These are phyloP conservation scores for Amylocystis lapponica DNA, from an alignment of 768 basidiomycete genomes.

Conservation along the genomic window DNA sequence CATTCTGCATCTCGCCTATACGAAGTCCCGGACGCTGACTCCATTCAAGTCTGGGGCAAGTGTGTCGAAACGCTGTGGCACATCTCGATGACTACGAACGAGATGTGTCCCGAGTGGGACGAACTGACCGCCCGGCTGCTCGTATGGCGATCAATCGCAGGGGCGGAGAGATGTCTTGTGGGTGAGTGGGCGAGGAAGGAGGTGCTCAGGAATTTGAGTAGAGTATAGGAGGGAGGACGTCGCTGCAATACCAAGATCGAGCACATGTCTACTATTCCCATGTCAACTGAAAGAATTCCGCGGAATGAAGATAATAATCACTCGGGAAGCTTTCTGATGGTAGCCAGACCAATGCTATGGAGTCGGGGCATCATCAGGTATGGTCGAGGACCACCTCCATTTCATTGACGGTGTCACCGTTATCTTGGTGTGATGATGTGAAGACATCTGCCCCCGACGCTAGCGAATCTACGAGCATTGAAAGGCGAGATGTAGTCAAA, in stretches of 20 bases:
- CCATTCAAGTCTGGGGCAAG: constrained; percentile 41
- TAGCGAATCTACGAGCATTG: constrained; percentile 76
- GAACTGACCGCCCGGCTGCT: constrained; percentile 48
- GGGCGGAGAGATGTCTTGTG: constrained; percentile 28
- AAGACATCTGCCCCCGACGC: constrained; percentile 77
- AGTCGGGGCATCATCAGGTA: too few relatives aligned
- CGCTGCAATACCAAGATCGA: too few relatives aligned
- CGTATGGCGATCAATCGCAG: constrained; percentile 46
- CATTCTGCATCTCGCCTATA: constrained; percentile 22
- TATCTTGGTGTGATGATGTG: constrained; percentile 31
- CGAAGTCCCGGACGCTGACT: constrained; percentile 21
- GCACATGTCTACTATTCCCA: too few relatives aligned
- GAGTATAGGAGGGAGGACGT: too few relatives aligned
- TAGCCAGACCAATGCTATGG: too few relatives aligned
- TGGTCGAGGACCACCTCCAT: constrained; percentile 66
- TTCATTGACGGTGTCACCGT: constrained; percentile 45
- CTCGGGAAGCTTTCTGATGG: too few relatives aligned
- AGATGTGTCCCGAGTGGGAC: constrained; percentile 39
- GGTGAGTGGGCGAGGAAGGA: constrained; percentile 55
- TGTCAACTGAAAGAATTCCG: too few relatives aligned
- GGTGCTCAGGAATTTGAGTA: constrained; percentile 21
- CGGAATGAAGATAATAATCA: too few relatives aligned
- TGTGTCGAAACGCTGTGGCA: constrained; percentile 55
- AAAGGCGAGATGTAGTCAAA: constrained; percentile 59
- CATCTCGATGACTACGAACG: constrained; percentile 36